These are phyloP conservation scores for Microcos paniculata DNA, from an alignment of 345 rosid species.

Conservation along the genomic window DNA sequence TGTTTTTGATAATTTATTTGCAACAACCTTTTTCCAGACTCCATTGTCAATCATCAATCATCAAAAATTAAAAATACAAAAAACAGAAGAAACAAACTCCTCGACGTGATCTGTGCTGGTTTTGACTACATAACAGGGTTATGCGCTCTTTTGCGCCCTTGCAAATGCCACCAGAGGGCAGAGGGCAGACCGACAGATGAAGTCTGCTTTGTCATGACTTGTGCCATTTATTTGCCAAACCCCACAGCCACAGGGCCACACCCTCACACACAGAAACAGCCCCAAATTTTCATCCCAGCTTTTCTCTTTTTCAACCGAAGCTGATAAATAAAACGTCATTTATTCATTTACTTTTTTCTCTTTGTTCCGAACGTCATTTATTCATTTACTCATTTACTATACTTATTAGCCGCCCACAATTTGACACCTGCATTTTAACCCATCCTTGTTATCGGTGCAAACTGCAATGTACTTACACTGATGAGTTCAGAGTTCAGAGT, in stretches of 20 bases:
- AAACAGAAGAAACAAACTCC: not conserved
- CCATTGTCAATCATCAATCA: not conserved
- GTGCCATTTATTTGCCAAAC: too few relatives aligned
- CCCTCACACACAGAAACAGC: too few relatives aligned
- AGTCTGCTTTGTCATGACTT: not conserved
- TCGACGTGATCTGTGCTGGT: not conserved
- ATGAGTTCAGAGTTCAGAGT: not conserved
- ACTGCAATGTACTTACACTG: not conserved
- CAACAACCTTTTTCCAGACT: not conserved
- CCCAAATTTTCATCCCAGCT: not conserved
- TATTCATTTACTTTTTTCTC: not conserved
- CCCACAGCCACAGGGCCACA: too few relatives aligned
- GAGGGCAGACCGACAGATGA: too few relatives aligned
- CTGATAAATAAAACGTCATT: not conserved
- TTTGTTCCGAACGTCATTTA: too few relatives aligned
- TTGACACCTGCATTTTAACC: not conserved
- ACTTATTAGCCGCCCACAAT: not conserved
- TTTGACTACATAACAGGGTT: not conserved
- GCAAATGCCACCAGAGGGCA: not conserved
- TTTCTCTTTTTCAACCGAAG: not conserved
- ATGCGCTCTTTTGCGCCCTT: not conserved
- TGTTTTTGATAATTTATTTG: not conserved
- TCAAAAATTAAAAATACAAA: not conserved
- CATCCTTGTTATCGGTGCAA: constrained; percentile 9
- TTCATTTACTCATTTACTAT: not conserved